phyloP scores from a whole-genome alignment of 1,139 yeast genomes.

The Trichomonascaceae sp. region DNA sequence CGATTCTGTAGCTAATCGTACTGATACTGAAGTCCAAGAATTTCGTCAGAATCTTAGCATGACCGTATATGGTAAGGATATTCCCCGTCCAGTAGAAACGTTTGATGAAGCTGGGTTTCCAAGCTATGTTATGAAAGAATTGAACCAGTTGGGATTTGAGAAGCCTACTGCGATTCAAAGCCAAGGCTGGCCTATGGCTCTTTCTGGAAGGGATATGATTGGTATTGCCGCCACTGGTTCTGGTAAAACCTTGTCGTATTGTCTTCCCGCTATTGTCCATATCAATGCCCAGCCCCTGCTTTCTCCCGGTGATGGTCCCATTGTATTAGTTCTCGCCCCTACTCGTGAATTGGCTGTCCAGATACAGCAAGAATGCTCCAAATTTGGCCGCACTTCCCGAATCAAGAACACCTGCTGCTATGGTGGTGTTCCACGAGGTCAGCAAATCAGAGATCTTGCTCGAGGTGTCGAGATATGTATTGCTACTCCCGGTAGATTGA shows the following conservation, averaged over 20 bases:
- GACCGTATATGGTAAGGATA: conserved; percentile 75
- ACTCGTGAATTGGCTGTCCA: conserved; percentile 99
- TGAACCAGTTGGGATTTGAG: conserved; percentile 87
- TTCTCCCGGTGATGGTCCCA: conserved; percentile 93
- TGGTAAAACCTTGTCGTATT: conserved; percentile 94
- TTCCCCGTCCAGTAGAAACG: conserved; percentile 88
- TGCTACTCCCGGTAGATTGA: conserved; percentile 97
- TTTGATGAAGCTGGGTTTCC: conserved; percentile 98
- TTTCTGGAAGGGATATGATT: conserved; percentile 96
- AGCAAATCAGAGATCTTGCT: conserved; percentile 88
- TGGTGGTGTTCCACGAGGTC: conserved; percentile 99
- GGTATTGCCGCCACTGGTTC: conserved; percentile 99
- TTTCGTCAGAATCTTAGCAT: conserved; percentile 83
- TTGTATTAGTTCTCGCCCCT: conserved; percentile 93
- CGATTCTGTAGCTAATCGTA: conserved; percentile 66
- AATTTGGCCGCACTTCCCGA: conserved; percentile 86
- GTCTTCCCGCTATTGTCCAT: conserved; percentile 95
- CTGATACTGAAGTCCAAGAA: conserved; percentile 60
- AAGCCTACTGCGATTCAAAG: conserved; percentile 95
- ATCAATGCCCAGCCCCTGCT: conserved; percentile 96
- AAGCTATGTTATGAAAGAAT: conserved; percentile 81
- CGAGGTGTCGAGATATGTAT: conserved; percentile 94
- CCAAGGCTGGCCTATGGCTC: conserved; percentile 99
- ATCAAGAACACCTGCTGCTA: conserved; percentile 96
- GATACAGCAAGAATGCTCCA: conserved; percentile 92